Conservation (phyloP, 2,329 filamentous ascomycete species). For the Ophiosphaerella narmari region DNA sequence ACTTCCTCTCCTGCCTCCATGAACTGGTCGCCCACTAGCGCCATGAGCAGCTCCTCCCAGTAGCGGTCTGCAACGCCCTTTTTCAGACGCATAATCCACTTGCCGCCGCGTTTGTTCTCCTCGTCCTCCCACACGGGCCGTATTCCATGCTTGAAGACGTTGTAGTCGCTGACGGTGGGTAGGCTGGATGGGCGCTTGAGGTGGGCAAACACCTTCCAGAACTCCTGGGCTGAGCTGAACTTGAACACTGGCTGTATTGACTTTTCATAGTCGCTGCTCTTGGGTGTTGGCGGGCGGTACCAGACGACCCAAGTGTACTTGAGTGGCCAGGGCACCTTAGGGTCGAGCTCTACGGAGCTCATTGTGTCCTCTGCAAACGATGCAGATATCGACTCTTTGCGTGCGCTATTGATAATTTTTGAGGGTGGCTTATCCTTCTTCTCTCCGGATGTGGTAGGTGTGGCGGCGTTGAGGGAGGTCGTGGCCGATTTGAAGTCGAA, state of each 20-base stretch:
- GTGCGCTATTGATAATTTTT: conserved; percentile 40
- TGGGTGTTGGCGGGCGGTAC: conserved; percentile 95
- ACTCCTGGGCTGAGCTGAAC: conserved; percentile 83
- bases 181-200: conserved; percentile 86
- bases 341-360: conserved; percentile 49
- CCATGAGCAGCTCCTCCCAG: conserved; percentile 92
- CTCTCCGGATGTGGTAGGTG: conserved; percentile 63
- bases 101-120: conserved; percentile 92
- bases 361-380: conserved; percentile 39
- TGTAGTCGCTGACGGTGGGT: conserved; percentile 94
- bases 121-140: conserved; percentile 98
- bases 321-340: conserved; percentile 57
- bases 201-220: conserved; percentile 87
- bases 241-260: conserved; percentile 85
- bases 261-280: conserved; percentile 98
- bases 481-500: conserved; percentile 74
- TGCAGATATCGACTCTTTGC: conserved; percentile 40
- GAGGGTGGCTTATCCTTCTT: conserved; percentile 56
- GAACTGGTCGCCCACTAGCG: conserved; percentile 93
- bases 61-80: conserved; percentile 96
- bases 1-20: conserved; percentile 90
- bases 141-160: conserved; percentile 96
- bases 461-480: conserved; percentile 44
- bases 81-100: conserved; percentile 96
- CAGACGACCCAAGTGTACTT: conserved; percentile 94